Percentiles rank a stretch among this genome's conserved stretches.
These are phyloP conservation scores for Ganoderma sinense DNA, from an alignment of 1,284 basidiomycete genomes.

Conservation along the genomic window DNA sequence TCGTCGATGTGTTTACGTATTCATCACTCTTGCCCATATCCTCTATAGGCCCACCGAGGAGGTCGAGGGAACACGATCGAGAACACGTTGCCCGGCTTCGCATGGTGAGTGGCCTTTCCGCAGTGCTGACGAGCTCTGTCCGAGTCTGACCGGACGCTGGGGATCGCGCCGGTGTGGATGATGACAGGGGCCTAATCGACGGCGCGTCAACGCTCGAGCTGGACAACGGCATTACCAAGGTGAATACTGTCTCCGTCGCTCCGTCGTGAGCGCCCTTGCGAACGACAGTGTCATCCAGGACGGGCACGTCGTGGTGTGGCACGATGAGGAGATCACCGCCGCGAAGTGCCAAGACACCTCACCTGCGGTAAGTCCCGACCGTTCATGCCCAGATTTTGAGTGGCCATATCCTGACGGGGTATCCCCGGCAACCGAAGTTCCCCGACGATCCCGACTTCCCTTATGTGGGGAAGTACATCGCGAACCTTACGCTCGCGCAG, in stretches of 20 bases:
- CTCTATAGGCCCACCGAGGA: slow-evolving; percentile 76
- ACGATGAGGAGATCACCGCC: slow-evolving; percentile 70
- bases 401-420: not conserved
- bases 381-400: not conserved
- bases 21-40: slow-evolving; percentile 12
- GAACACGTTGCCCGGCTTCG: slow-evolving; percentile 75
- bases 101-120: slow-evolving; percentile 56
- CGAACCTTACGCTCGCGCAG: slow-evolving; percentile 80
- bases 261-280: slow-evolving; percentile 6
- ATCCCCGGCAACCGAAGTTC: slow-evolving; percentile 48
- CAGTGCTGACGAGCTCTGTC: not conserved
- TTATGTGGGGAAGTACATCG: slow-evolving; percentile 78
- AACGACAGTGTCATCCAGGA: slow-evolving; percentile 57
- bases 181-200: slow-evolving; percentile 69
- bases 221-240: slow-evolving; percentile 80
- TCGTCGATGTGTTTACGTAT: slow-evolving; percentile 23
- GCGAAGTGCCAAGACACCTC: slow-evolving; percentile 73
- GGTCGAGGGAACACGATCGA: slow-evolving; percentile 78
- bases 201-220: slow-evolving; percentile 80
- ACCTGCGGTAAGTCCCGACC: slow-evolving; percentile 59
- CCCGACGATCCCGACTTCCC: slow-evolving; percentile 66
- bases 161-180: not conserved
- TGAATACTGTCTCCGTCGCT: slow-evolving; percentile 34
- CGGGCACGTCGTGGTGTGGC: slow-evolving; percentile 80
- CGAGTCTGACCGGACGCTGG: slow-evolving; percentile 9